Percentiles rank a stretch among this genome's conserved stretches.
Conservation (phyloP, 257 asterid genomes). For the Thymus mandschuricus region DNA sequence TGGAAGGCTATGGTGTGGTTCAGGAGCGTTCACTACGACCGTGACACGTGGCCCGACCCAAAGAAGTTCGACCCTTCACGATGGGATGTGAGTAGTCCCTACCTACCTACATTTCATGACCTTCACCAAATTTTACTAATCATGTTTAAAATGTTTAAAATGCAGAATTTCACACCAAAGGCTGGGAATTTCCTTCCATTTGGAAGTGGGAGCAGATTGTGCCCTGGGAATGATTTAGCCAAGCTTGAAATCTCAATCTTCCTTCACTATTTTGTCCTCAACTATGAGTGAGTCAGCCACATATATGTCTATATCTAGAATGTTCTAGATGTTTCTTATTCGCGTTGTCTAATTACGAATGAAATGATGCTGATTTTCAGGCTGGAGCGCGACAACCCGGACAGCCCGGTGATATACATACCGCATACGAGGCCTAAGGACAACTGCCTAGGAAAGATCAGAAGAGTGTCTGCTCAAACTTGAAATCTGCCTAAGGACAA, state of each 20-base stretch:
- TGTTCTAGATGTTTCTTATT: no score
- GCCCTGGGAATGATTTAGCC: slow-evolving; percentile 96
- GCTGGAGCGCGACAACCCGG: slow-evolving; percentile 31
- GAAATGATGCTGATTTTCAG: neutral
- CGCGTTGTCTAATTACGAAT: neutral
- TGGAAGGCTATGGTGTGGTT: slow-evolving; percentile 91
- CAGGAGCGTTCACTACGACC: slow-evolving; percentile 69
- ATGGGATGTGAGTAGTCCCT: slow-evolving; percentile 76
- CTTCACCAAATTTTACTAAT: no score
- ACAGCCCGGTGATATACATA: slow-evolving; percentile 58
- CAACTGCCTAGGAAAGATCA: slow-evolving; percentile 59
- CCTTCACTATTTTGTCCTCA: slow-evolving; percentile 76
- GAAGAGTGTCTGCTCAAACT: neutral
- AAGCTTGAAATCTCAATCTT: slow-evolving; percentile 79
- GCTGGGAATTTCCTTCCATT: slow-evolving; percentile 82
- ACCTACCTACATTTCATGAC: no score
- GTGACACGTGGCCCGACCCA: slow-evolving; percentile 61
- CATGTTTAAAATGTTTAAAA: no score
- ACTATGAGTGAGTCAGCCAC: slow-evolving; percentile 56
- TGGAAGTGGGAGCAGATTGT: slow-evolving; percentile 81
- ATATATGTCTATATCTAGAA: neutral
- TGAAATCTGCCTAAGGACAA: no score
- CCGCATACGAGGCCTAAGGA: slow-evolving; percentile 87
- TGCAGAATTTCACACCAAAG: slow-evolving; percentile 24
- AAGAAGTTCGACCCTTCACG: slow-evolving; percentile 75